phyloP scores from a whole-genome alignment of 768 basidiomycete species.

The Leccinum boreale region DNA sequence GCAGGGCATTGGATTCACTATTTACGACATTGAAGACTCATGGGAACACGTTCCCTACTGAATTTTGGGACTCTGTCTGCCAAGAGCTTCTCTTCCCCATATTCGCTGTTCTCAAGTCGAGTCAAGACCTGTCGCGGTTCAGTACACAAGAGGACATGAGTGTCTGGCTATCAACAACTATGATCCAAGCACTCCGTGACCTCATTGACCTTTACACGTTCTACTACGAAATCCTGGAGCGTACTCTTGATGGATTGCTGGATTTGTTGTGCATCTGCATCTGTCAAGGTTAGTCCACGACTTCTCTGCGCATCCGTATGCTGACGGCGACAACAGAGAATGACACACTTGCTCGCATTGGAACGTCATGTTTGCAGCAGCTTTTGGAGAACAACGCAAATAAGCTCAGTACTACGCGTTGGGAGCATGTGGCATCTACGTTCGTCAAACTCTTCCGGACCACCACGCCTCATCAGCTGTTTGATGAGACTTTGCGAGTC shows the following conservation, averaged over 20 bases:
- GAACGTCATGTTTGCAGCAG: conserved; percentile 96
- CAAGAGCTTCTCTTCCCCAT: conserved; percentile 97
- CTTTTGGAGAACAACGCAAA: conserved; percentile 88
- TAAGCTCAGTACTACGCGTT: conserved; percentile 78
- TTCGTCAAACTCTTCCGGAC: conserved; percentile 97
- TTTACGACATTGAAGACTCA: conserved; percentile 92
- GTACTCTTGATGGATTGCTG: conserved; percentile 88
- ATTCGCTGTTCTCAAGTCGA: conserved; percentile 92
- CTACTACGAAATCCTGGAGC: conserved; percentile 88
- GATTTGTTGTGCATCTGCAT: conserved; percentile 95
- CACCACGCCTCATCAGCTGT: conserved; percentile 95
- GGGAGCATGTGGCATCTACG: conserved; percentile 89
- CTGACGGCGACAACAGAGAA: conserved; percentile 62
- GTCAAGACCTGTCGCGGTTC: conserved; percentile 89
- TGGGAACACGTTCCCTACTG: conserved; percentile 78
- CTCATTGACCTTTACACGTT: conserved; percentile 94
- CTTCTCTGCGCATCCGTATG: background rate
- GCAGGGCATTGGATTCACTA: conserved; percentile 92
- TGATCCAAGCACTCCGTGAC: conserved; percentile 96
- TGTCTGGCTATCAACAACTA: conserved; percentile 97
- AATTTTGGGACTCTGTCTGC: conserved; percentile 98
- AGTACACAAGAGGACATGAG: conserved; percentile 98
- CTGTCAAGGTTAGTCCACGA: conserved; percentile 77
- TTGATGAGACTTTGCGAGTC: conserved; percentile 86
- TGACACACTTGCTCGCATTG: conserved; percentile 95